phyloP scores from a whole-genome alignment of 2,329 filamentous ascomycete genomes.

The Blumeriella jaapii region DNA sequence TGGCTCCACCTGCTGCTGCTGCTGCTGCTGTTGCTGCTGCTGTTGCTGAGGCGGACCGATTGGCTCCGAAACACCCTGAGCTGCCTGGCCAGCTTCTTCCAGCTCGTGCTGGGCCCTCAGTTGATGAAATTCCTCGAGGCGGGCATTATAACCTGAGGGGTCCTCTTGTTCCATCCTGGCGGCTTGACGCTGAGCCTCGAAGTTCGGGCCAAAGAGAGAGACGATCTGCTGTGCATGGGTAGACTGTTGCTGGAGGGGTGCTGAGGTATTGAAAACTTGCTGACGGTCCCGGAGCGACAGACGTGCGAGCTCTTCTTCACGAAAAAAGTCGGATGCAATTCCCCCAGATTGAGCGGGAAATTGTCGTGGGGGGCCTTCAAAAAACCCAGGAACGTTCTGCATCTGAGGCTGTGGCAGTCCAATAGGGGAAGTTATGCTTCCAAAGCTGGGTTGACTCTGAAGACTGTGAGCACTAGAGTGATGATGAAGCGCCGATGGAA shows the following conservation, averaged over 20 bases:
- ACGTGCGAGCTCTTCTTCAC: constrained; percentile 65
- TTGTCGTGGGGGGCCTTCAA: constrained; percentile 44
- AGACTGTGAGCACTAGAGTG: constrained; percentile 92
- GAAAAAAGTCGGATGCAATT: constrained; percentile 40
- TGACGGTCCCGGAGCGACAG: constrained; percentile 40
- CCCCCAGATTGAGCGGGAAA: constrained; percentile 32
- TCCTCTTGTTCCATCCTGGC: constrained; percentile 50
- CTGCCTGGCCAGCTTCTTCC: constrained; percentile 27
- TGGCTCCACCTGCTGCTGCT: constrained; percentile 14
- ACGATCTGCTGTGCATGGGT: constrained; percentile 23
- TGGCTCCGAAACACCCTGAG: constrained; percentile 26
- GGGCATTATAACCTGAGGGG: constrained; percentile 44
- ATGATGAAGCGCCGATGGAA: constrained; percentile 57
- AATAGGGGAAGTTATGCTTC: constrained; percentile 82
- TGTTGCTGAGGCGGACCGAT: constrained; percentile 20
- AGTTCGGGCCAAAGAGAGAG: constrained; percentile 22
- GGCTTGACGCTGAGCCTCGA: constrained; percentile 36
- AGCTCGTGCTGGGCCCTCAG: constrained; percentile 63
- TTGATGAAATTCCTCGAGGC: constrained; percentile 74
- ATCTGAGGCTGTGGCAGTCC: constrained; percentile 42
- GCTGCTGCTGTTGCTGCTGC: constrained; percentile 15
- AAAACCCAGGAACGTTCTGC: constrained; percentile 48
- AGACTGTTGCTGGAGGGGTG: constrained; percentile 15
- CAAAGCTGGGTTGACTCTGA: constrained; percentile 93
- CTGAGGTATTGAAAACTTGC: constrained; percentile 17